Evolutionary conservation across 768 basidiomycete genomes (phyloP).

Genomic region (Gloeostereum incarnatum): DNA sequence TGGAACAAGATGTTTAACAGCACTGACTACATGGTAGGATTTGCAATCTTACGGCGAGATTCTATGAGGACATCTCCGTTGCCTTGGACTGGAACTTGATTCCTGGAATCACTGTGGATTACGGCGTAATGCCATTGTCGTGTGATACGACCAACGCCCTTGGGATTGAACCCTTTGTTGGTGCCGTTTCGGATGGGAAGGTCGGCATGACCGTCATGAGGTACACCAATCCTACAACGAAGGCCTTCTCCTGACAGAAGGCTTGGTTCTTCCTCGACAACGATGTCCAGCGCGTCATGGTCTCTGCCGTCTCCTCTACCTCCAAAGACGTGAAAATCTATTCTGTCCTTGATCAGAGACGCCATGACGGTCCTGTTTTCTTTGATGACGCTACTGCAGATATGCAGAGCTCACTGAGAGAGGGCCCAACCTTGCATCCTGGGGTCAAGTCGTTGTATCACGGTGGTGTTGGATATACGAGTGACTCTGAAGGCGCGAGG

Average conservation of each 20-base stretch:
- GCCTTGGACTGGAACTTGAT: too few species aligned
- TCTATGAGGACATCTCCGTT: too few species aligned
- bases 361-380: constrained; percentile 29
- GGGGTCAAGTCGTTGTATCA: too few species aligned
- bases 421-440: too few species aligned
- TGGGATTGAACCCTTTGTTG: constrained; percentile 52
- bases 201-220: constrained; percentile 54
- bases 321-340: constrained; percentile 39
- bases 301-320: constrained; percentile 38
- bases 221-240: constrained; percentile 55
- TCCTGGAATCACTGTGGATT: constrained; percentile 45
- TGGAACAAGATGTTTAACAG: constrained; percentile 18
- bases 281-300: constrained; percentile 55
- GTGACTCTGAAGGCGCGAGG: constrained; percentile 26
- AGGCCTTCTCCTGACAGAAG: constrained; percentile 51
- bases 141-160: constrained; percentile 31
- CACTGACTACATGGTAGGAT: constrained; percentile 45
- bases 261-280: constrained; percentile 64
- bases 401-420: neutral
- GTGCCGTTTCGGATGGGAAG: constrained; percentile 49
- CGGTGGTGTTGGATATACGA: constrained; percentile 51
- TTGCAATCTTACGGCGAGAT: neutral
- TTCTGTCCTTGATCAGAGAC: constrained; percentile 62
- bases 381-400: constrained; percentile 22
- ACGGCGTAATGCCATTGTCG: constrained; percentile 40